Evolutionary conservation across 768 basidiomycete species (phyloP).

Genomic region (Collybia sordida): DNA sequence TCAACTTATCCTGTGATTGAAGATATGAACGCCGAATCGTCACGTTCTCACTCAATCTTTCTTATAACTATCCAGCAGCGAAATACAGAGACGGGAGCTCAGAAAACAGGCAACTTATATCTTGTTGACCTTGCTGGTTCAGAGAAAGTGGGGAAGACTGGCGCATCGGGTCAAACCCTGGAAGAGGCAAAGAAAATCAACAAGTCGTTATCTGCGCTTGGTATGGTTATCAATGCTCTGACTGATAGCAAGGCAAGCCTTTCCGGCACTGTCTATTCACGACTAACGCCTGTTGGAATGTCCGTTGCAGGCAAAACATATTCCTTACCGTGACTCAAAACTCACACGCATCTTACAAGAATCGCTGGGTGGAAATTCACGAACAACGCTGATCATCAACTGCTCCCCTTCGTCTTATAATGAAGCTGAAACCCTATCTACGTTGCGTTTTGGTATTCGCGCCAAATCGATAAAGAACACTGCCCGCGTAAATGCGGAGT

Average conservation of each 20-base stretch:
- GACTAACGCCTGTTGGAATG: neutral
- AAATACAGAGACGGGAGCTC: constrained; percentile 93
- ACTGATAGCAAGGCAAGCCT: constrained; percentile 85
- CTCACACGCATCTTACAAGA: constrained; percentile 99
- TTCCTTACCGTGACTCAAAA: constrained; percentile 99
- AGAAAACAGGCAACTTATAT: constrained; percentile 96
- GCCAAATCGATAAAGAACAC: constrained; percentile 99
- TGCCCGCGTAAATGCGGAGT: constrained; percentile 96
- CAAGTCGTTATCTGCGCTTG: constrained; percentile 94
- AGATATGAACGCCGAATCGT: constrained; percentile 99
- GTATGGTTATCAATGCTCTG: constrained; percentile 99
- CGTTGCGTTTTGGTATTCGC: constrained; percentile 98
- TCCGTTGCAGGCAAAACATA: constrained; percentile 77
- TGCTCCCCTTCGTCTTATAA: constrained; percentile 98
- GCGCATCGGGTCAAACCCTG: constrained; percentile 96
- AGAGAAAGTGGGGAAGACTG: constrained; percentile 99
- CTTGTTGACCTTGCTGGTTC: constrained; percentile 98
- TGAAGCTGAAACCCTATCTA: constrained; percentile 93
- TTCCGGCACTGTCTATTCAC: neutral
- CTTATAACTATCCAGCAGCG: constrained; percentile 96
- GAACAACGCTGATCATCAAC: constrained; percentile 98
- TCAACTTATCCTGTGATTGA: constrained; percentile 3
- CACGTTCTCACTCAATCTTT: constrained; percentile 98
- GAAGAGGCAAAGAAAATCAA: constrained; percentile 99
- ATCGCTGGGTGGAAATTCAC: constrained; percentile 92